Percentiles rank a stretch among this genome's conserved stretches.
phyloP scores from a whole-genome alignment of 371 early-diverging fungal genomes.

The Actinomortierella ambigua region DNA sequence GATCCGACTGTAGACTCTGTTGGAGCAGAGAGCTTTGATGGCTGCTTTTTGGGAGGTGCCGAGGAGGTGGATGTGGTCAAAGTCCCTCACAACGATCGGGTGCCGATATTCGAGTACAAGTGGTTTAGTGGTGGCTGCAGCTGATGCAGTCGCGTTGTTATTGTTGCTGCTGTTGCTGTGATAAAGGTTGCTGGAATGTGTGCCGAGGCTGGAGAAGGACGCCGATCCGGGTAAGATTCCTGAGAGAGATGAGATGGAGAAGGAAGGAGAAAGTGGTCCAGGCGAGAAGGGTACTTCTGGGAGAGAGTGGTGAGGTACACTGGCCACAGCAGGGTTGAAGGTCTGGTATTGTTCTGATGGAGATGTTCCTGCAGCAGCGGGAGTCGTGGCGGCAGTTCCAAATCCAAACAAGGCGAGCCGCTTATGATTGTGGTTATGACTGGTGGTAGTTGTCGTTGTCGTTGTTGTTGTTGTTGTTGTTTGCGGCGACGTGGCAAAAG shows the following conservation, averaged over 20 bases:
- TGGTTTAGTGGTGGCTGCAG: conserved; percentile 18
- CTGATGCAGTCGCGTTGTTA: neutral
- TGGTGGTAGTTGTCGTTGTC: too few species aligned
- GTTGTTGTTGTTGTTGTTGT: too few species aligned
- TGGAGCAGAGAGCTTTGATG: conserved; percentile 55
- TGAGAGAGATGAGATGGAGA: conserved; percentile 36
- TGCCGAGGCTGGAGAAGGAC: conserved; percentile 25
- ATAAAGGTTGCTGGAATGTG: too few species aligned
- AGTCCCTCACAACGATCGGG: conserved; percentile 34
- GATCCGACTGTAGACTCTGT: conserved; percentile 34
- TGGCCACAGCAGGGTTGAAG: conserved; percentile 22
- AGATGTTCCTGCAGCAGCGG: conserved; percentile 1
- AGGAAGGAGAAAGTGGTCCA: conserved; percentile 30
- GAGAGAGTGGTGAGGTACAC: conserved; percentile 9
- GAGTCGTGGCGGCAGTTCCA: neutral
- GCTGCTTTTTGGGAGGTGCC: conserved; percentile 47
- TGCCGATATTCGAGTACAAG: conserved; percentile 31
- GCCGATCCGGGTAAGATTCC: conserved; percentile 30
- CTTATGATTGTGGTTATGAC: too few species aligned
- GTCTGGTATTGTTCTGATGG: conserved; percentile 17
- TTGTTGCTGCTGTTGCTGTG: too few species aligned
- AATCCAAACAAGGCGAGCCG: conserved; percentile 2
- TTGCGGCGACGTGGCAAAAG: too few species aligned
- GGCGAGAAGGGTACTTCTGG: conserved; percentile 9
- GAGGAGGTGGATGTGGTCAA: conserved; percentile 48